Percentiles rank a stretch among this genome's conserved stretches.
Evolutionary conservation across 1,139 yeast species (phyloP).

Genomic region (Sugiyamaella paludigena): DNA sequence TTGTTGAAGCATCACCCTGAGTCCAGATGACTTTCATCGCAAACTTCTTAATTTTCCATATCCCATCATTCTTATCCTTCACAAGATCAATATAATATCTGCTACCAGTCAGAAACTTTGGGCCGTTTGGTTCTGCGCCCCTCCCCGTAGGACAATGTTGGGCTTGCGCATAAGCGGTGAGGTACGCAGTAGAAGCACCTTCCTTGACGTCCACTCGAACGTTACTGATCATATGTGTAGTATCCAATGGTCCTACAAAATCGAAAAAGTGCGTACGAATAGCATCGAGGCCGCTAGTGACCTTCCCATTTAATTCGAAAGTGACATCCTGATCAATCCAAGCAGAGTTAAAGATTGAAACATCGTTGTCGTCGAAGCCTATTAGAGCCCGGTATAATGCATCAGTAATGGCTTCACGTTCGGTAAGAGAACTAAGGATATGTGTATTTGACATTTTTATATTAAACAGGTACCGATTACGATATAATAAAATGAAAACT

Average conservation of each 20-base stretch:
- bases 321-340: not conserved
- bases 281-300: too few species aligned
- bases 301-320: not conserved
- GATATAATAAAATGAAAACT: too few species aligned
- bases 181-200: slow-evolving; percentile 5
- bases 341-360: slow-evolving; percentile 7
- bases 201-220: slow-evolving; percentile 9
- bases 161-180: slow-evolving; percentile 4
- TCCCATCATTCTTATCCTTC: slow-evolving; percentile 3
- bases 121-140: too few species aligned
- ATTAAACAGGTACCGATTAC: too few species aligned
- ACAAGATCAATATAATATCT: slow-evolving; percentile 3
- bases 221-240: slow-evolving; percentile 7
- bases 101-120: slow-evolving; percentile 1
- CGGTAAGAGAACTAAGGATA: not conserved
- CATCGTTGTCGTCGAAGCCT: slow-evolving; percentile 11
- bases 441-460: too few species aligned
- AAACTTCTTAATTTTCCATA: slow-evolving; percentile 8
- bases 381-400: slow-evolving; percentile 1
- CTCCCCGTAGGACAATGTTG: too few species aligned
- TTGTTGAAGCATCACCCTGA: not conserved
- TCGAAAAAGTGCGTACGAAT: too few species aligned
- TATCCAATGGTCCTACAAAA: slow-evolving; percentile 8
- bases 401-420: slow-evolving; percentile 11
- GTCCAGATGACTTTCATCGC: slow-evolving; percentile 9